Evolutionary conservation across 768 basidiomycete genomes (phyloP), one percentile per base, ranked within the genome.

Genomic region (Solioccasus polychromus): DNA sequence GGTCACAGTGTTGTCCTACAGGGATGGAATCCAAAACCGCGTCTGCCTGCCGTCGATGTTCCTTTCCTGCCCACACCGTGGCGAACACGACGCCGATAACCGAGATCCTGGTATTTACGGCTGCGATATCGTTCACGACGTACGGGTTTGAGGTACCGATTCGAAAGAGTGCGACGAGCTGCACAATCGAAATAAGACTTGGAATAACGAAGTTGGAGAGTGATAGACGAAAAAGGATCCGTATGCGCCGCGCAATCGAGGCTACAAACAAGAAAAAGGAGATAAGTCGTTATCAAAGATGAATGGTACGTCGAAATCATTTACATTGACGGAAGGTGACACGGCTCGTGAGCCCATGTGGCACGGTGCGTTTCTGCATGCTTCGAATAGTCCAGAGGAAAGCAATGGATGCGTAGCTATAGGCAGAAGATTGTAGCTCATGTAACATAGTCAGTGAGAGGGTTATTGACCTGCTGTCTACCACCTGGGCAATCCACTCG

Each of bases 141-240:
- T 22, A 7, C 8, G 35, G 3, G 7, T 41, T 8, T 7, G 8
- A 18, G 37, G 39, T 34, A 11, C 56, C 44, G 17, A 35, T 14
- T 39, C 46, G 50, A 40, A 57, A 64, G 15, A 64, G 43, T 31
- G 62, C 30, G 11, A 47, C 47, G 22, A 58, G 47, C 34, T 59
- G 63, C 12, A 43, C 56, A 31, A 64, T 44, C 20, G 57, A 65
- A 26, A 61, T 41, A 31, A 66, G 19, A n/a, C 52, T 53, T 1
- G 65, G 64, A 15, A 62, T 42, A 18, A 59, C 31, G 36, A 66
- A 66, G 35, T 64, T 64, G 7, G 60, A 55, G 35, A 57, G 56
- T 3, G 62, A 58, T 4, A 66, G 43, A 26, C 47, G 55, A 42
- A 41, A 58, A 14, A 66, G 50, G 19, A 37, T 60, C 9, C 37